Conservation (phyloP, 2,329 filamentous ascomycete genomes). For the Fusarium globosum region DNA sequence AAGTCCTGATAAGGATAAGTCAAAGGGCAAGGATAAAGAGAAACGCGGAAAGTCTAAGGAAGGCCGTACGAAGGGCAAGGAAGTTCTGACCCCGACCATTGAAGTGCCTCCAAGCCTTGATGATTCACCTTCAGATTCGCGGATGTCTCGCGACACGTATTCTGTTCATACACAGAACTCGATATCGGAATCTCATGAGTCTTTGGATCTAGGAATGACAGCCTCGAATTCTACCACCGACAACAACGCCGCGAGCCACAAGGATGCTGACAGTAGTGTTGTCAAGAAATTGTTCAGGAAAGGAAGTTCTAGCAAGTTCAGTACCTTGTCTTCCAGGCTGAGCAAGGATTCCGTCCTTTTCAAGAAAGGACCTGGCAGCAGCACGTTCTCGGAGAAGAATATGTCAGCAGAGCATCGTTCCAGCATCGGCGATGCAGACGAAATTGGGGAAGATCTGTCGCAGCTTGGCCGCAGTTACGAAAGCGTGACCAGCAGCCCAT, state of each 20-base stretch:
- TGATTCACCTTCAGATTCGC: slow-evolving; percentile 64
- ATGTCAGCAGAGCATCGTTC: slow-evolving; percentile 64
- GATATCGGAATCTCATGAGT: slow-evolving; percentile 70
- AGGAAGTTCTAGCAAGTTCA: slow-evolving; percentile 74
- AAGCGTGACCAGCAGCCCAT: slow-evolving; percentile 67
- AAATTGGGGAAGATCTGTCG: slow-evolving; percentile 59
- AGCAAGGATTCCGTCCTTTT: slow-evolving; percentile 66
- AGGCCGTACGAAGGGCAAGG: slow-evolving; percentile 53
- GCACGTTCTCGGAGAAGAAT: slow-evolving; percentile 68
- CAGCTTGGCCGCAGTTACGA: slow-evolving; percentile 64
- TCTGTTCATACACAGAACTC: slow-evolving; percentile 70
- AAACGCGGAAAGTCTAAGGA: slow-evolving; percentile 49
- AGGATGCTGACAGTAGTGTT: slow-evolving; percentile 68
- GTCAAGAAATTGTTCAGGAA: slow-evolving; percentile 72
- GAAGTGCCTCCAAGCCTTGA: slow-evolving; percentile 53
- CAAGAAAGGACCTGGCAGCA: slow-evolving; percentile 69
- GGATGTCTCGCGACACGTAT: slow-evolving; percentile 66
- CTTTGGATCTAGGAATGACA: slow-evolving; percentile 64
- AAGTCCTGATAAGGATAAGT: slow-evolving; percentile 39
- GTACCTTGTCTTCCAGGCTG: slow-evolving; percentile 64
- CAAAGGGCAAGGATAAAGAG: slow-evolving; percentile 51
- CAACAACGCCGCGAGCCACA: slow-evolving; percentile 55
- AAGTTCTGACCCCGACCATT: slow-evolving; percentile 52
- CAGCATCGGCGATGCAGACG: slow-evolving; percentile 67
- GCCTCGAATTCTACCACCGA: slow-evolving; percentile 69